A percentile compares a stretch with the other conserved stretches of the same genome.
Conservation (phyloP, 106 monocot species). For the Cymbidium sinense region DNA sequence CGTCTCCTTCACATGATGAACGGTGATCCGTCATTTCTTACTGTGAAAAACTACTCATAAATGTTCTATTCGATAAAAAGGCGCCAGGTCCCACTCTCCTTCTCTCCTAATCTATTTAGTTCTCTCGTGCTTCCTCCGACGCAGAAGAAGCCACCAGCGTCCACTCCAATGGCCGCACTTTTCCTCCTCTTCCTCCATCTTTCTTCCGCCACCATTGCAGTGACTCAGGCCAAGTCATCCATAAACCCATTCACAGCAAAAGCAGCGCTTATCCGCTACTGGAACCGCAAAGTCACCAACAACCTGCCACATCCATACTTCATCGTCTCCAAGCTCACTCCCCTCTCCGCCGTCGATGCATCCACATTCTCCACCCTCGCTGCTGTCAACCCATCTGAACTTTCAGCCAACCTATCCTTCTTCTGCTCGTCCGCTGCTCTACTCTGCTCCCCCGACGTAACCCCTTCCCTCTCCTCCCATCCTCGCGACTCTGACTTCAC, state of each 20-base stretch:
- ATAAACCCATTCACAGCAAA: slow-evolving; percentile 47
- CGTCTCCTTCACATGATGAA: background rate
- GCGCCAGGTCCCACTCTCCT: no score
- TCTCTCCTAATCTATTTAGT: background rate
- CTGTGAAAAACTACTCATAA: background rate
- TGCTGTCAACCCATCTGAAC: slow-evolving; percentile 9
- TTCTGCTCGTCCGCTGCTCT: slow-evolving; percentile 47
- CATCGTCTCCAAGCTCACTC: slow-evolving; percentile 71
- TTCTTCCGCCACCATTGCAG: background rate
- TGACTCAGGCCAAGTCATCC: slow-evolving; percentile 6
- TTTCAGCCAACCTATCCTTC: slow-evolving; percentile 27
- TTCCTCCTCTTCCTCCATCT: background rate
- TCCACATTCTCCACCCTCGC: slow-evolving; percentile 36
- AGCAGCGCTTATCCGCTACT: slow-evolving; percentile 68
- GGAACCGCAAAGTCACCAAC: slow-evolving; percentile 57
- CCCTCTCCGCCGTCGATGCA: slow-evolving; percentile 49
- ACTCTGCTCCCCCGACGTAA: slow-evolving; percentile 1
- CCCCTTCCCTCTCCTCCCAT: slow-evolving; percentile 10
- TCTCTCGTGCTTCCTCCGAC: background rate
- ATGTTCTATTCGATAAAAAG: background rate
- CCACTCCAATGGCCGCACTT: background rate
- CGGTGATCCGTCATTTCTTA: background rate
- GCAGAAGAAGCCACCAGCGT: background rate
- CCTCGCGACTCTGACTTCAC: slow-evolving; percentile 25
- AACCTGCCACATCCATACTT: slow-evolving; percentile 44